A percentile compares a stretch with the other conserved stretches of the same genome.
Evolutionary conservation across 1,284 basidiomycete genomes (phyloP).

Genomic region (Cerioporus squamosus): DNA sequence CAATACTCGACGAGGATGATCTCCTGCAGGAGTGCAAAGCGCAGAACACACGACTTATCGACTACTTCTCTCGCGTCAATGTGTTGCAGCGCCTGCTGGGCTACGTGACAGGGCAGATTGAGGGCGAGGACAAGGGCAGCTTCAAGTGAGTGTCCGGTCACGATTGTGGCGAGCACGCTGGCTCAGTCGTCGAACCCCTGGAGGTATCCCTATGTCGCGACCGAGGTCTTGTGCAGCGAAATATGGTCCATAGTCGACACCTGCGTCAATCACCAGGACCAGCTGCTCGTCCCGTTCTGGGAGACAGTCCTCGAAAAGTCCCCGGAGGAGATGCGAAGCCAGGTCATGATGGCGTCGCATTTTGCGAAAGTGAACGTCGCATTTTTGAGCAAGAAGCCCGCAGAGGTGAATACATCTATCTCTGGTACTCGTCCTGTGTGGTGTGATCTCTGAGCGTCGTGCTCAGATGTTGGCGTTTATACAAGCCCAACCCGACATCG

Average conservation of each 20-base stretch:
- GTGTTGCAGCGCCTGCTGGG: conserved; percentile 81
- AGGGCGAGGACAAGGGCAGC: conserved; percentile 72
- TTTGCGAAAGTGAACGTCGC: conserved; percentile 90
- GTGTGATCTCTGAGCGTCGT: conserved; percentile 34
- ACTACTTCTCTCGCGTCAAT: conserved; percentile 83
- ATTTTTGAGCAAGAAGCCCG: conserved; percentile 87
- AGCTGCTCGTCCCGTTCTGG: conserved; percentile 89
- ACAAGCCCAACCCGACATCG: conserved; percentile 79
- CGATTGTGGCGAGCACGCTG: background rate
- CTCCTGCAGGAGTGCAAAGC: conserved; percentile 95
- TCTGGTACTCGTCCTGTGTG: conserved; percentile 26
- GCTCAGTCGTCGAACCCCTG: conserved; percentile 8
- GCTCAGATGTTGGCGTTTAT: conserved; percentile 92
- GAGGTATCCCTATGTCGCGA: conserved; percentile 94
- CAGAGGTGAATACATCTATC: conserved; percentile 67
- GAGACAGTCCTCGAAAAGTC: conserved; percentile 84
- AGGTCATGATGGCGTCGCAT: conserved; percentile 78
- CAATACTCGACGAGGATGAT: conserved; percentile 94
- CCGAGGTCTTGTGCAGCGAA: conserved; percentile 95
- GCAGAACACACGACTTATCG: conserved; percentile 87
- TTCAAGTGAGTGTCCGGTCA: conserved; percentile 66
- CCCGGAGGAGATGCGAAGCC: conserved; percentile 79
- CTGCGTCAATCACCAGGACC: conserved; percentile 74
- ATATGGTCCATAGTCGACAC: conserved; percentile 95
- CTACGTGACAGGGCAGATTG: conserved; percentile 87